Evolutionary conservation across 805 yeast genomes (phyloP), one percentile per base, ranked within the genome.

Genomic region (Saturnispora gosingensis): DNA sequence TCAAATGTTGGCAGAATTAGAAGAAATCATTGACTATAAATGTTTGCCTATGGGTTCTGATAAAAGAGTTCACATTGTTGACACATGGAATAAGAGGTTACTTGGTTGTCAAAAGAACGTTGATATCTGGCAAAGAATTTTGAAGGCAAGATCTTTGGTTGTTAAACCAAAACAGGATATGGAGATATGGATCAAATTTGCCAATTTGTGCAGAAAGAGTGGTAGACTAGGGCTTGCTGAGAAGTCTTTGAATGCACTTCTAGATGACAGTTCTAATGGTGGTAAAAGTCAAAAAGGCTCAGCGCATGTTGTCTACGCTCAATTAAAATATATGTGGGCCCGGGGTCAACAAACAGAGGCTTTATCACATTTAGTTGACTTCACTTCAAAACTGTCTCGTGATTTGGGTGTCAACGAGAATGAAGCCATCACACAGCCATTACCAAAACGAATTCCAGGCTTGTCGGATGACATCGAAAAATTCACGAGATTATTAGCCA

Each of bases 141-240:
- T 93, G 54, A 87, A 90, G 64, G 96, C 91, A 2, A 76, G 99
- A 52, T 91, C 97, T 0, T 73, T 93, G 45, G 98, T 93, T 13
- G 86, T 93, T 44, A 84, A 85, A 56, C 99, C 99, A 2, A 88
- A 90, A 58, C 95, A 93, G 61, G 97, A 93, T 64, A 85, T 90
- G 93, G 93, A 87, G 50, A 88, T 90, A 79, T 89, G 98, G 97
- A 91, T 93, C 61, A 90, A 93, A 67, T 95, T 93, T 74, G 98
- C 99, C 20, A 93, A 93, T 62, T 72, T 93, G 53, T 89, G 98
- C 65, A 78, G 99, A 56, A 93, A 93, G 69, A 85, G 97, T 16
- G 97, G 96, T 6, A 75, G 99, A 56, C 72, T 88, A 59, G 91
- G 91, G 7, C 71, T 95, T 50, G 97, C 99, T 2, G 97, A 91